Conservation (phyloP, 257 asterid species). For the Ligustrum vulgare region DNA sequence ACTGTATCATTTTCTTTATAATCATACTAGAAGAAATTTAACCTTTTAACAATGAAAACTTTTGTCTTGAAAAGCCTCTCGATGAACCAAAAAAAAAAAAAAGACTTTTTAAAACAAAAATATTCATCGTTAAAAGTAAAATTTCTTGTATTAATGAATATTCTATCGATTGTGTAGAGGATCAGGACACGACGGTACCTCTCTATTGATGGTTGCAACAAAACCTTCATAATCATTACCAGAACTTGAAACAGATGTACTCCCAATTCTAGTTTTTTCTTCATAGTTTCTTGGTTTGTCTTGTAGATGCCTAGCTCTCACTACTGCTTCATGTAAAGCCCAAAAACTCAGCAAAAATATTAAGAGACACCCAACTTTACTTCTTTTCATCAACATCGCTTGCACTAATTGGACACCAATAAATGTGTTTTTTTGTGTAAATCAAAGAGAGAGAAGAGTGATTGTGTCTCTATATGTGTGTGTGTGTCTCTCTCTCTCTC, state of each 20-base stretch:
- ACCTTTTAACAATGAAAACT: too few species aligned
- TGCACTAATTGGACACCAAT: background rate
- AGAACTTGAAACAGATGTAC: background rate
- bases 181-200: slow-evolving; percentile 46
- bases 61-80: too few species aligned
- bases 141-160: too few species aligned
- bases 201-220: slow-evolving; percentile 37
- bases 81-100: too few species aligned
- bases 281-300: slow-evolving; percentile 12
- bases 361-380: slow-evolving; percentile 9
- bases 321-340: slow-evolving; percentile 20
- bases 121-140: background rate
- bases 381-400: slow-evolving; percentile 22
- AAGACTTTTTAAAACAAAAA: background rate
- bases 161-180: slow-evolving; percentile 42
- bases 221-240: slow-evolving; percentile 16
- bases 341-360: slow-evolving; percentile 25
- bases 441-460: background rate
- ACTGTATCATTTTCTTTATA: background rate
- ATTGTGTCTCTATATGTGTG: background rate
- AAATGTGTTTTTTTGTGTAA: background rate
- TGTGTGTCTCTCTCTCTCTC: too few species aligned
- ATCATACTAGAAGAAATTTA: background rate
- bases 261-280: background rate
- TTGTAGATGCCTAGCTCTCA: slow-evolving; percentile 32